Evolutionary conservation across 345 rosid genomes (phyloP).

Genomic region (Noccaea bulbosa): DNA sequence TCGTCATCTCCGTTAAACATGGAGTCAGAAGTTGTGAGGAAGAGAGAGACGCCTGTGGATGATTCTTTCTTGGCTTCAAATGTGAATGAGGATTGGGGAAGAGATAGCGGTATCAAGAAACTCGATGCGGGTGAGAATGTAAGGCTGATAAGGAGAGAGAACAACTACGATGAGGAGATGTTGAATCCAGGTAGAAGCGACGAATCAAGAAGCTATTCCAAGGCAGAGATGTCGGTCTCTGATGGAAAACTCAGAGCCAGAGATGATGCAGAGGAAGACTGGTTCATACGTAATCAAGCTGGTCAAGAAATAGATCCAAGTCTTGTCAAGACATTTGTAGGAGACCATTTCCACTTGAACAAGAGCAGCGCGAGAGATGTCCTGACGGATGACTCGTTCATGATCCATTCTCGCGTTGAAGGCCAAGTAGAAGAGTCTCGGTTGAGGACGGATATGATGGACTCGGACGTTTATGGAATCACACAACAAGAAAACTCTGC

Average conservation of each 20-base stretch:
- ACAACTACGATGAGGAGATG: conserved; percentile 55
- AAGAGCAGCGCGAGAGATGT: conserved; percentile 57
- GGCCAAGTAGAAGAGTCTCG: conserved; percentile 54
- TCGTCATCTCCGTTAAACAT: conserved; percentile 43
- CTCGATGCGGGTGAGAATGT: conserved; percentile 54
- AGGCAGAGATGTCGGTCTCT: conserved; percentile 48
- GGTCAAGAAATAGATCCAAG: conserved; percentile 47
- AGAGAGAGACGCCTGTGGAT: conserved; percentile 50
- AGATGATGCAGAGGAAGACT: conserved; percentile 69
- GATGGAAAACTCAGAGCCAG: conserved; percentile 53
- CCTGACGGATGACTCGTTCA: conserved; percentile 82
- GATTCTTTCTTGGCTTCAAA: conserved; percentile 64
- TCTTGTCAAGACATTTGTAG: conserved; percentile 49
- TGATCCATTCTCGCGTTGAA: conserved; percentile 69
- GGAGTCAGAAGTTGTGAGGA: conserved; percentile 53
- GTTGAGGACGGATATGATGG: conserved; percentile 65
- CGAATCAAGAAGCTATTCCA: conserved; percentile 43
- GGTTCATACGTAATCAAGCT: conserved; percentile 59
- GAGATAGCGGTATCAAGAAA: conserved; percentile 45
- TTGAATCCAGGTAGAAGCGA: conserved; percentile 51
- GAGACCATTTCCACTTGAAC: conserved; percentile 33
- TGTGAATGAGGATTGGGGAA: conserved; percentile 48
- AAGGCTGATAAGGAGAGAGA: conserved; percentile 49
- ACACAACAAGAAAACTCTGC: conserved; percentile 48
- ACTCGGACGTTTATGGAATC: conserved; percentile 57